A percentile compares a stretch with the other conserved stretches of the same genome.
phyloP scores from a whole-genome alignment of 345 rosid genomes.

The Isatis tinctoria region DNA sequence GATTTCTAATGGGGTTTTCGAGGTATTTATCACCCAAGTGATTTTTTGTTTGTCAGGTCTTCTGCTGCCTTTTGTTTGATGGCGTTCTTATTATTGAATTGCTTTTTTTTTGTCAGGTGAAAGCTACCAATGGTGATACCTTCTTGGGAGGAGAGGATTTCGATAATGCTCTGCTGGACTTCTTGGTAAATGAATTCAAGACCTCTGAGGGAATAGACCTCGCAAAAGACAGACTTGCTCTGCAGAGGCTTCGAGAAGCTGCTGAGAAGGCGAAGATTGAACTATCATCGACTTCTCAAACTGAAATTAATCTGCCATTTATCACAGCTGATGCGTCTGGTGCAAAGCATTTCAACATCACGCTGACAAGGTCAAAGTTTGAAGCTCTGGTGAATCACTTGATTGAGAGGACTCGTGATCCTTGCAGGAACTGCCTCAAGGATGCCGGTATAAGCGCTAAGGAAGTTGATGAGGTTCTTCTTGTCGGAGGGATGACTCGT shows the following conservation, averaged over 20 bases:
- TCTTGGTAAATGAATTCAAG: conserved; percentile 75
- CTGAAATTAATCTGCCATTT: conserved; percentile 81
- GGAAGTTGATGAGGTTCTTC: conserved; percentile 77
- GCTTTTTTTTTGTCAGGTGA: conserved; percentile 44
- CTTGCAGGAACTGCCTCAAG: conserved; percentile 77
- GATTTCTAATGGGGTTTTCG: conserved; percentile 92
- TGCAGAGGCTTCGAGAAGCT: conserved; percentile 90
- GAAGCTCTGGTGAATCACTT: conserved; percentile 58
- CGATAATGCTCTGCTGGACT: conserved; percentile 74
- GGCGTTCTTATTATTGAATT: background rate
- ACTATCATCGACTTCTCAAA: conserved; percentile 80
- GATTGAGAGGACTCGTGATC: conserved; percentile 70
- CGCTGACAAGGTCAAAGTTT: conserved; percentile 70
- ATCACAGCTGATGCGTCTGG: conserved; percentile 86
- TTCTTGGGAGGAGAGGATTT: conserved; percentile 96
- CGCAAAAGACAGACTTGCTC: conserved; percentile 69
- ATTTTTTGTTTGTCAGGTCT: background rate
- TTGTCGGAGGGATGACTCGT: conserved; percentile 96
- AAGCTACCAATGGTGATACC: conserved; percentile 97
- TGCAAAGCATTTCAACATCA: conserved; percentile 81
- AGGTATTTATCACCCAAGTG: conserved; percentile 34
- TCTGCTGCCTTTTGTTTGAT: background rate
- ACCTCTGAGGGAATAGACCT: conserved; percentile 69
- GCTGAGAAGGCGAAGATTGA: conserved; percentile 92
- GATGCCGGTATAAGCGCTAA: conserved; percentile 71